phyloP scores from a whole-genome alignment of 1,139 yeast species.

The Yamadazyma buinensis region DNA sequence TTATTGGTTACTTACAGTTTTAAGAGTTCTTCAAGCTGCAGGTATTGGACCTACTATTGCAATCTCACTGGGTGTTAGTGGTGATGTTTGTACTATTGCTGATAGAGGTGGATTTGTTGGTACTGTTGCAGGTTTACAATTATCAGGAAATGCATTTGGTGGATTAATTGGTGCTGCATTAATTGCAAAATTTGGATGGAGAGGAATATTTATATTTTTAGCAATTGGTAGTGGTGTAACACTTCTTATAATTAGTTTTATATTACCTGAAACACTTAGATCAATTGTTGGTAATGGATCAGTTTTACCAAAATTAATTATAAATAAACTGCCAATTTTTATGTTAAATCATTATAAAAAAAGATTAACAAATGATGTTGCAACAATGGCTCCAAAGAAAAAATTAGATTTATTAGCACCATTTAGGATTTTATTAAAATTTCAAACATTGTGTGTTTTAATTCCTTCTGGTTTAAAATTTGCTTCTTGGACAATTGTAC shows the following conservation, averaged over 20 bases:
- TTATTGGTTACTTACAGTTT: constrained; percentile 32
- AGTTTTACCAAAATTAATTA: constrained; percentile 19
- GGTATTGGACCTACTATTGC: constrained; percentile 41
- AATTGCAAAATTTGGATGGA: constrained; percentile 29
- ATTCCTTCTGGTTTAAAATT: constrained; percentile 33
- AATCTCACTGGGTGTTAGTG: constrained; percentile 37
- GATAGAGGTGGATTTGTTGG: constrained; percentile 42
- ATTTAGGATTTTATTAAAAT: constrained; percentile 24
- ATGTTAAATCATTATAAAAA: constrained; percentile 20
- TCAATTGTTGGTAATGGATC: constrained; percentile 39
- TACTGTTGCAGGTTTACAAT: constrained; percentile 29
- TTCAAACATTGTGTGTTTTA: constrained; percentile 22
- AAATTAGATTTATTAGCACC: constrained; percentile 26
- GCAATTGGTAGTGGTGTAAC: constrained; percentile 37
- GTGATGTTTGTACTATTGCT: constrained; percentile 34
- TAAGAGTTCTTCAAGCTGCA: constrained; percentile 39
- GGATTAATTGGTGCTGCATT: constrained; percentile 38
- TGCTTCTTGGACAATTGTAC: constrained; percentile 35
- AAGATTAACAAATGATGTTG: constrained; percentile 24
- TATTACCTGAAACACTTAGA: constrained; percentile 36
- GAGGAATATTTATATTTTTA: constrained; percentile 35
- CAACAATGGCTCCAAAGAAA: constrained; percentile 20
- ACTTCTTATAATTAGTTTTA: constrained; percentile 18
- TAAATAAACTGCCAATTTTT: constrained; percentile 23
- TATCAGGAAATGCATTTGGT: constrained; percentile 39